These are phyloP conservation scores for Colletotrichum filicis DNA, from an alignment of 2,329 filamentous ascomycete genomes.

Conservation along the genomic window DNA sequence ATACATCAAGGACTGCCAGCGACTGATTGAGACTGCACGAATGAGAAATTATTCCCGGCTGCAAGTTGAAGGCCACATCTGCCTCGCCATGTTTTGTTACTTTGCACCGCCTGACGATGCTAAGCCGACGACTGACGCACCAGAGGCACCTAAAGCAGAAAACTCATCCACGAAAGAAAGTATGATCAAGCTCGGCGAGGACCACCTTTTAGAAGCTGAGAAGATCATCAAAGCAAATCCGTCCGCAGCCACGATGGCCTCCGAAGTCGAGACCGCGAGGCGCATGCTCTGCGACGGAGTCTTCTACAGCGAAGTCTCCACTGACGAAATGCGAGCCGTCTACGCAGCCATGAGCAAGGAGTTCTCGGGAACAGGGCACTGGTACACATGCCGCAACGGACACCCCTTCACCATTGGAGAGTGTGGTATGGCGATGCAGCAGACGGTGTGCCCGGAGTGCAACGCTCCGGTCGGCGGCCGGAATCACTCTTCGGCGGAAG, in stretches of 20 bases:
- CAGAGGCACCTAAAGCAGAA: neutral
- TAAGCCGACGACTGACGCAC: too few species aligned
- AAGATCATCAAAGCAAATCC: slow-evolving; percentile 34
- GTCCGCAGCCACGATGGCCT: slow-evolving; percentile 47
- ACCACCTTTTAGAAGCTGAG: slow-evolving; percentile 37
- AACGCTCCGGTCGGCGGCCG: slow-evolving; percentile 65
- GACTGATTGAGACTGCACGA: slow-evolving; percentile 51
- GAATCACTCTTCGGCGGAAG: slow-evolving; percentile 59
- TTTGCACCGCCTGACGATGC: slow-evolving; percentile 47
- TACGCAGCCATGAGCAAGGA: slow-evolving; percentile 62
- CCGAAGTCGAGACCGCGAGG: slow-evolving; percentile 58
- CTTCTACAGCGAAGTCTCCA: slow-evolving; percentile 61
- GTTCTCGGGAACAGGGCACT: slow-evolving; percentile 66
- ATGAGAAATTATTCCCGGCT: slow-evolving; percentile 50
- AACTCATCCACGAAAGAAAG: neutral
- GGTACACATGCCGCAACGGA: slow-evolving; percentile 68
- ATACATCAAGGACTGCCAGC: slow-evolving; percentile 51
- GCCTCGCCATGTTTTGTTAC: slow-evolving; percentile 58
- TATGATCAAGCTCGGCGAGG: slow-evolving; percentile 12
- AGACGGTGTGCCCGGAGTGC: slow-evolving; percentile 72
- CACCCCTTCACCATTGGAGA: slow-evolving; percentile 74
- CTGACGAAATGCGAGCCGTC: slow-evolving; percentile 62
- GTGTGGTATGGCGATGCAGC: slow-evolving; percentile 74
- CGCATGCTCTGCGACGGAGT: slow-evolving; percentile 54
- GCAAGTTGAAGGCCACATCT: slow-evolving; percentile 62